Evolutionary conservation across 2,329 filamentous ascomycete species (phyloP).

Genomic region (Aureobasidium melanogenum): DNA sequence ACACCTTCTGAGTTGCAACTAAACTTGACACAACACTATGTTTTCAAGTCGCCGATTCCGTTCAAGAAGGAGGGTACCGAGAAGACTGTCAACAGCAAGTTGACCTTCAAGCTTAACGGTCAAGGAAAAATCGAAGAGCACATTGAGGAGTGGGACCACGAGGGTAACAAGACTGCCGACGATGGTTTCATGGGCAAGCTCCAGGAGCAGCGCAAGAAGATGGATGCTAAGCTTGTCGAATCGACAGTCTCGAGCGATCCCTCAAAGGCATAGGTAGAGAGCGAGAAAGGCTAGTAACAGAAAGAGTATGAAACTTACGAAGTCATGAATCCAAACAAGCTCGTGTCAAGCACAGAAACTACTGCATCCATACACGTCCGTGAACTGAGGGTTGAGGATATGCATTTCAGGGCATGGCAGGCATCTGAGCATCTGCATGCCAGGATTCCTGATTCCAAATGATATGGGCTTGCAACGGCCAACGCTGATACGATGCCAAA

Average conservation of each 20-base stretch:
- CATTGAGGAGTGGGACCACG: slow-evolving; percentile 23
- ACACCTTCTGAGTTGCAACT: slow-evolving; percentile 16
- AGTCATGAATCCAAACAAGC: too few relatives aligned
- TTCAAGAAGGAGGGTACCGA: slow-evolving; percentile 14
- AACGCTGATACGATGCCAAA: neutral
- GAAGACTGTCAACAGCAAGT: slow-evolving; percentile 21
- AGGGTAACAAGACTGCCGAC: slow-evolving; percentile 20
- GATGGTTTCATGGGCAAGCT: slow-evolving; percentile 23
- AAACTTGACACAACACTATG: slow-evolving; percentile 22
- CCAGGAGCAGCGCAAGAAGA: slow-evolving; percentile 22
- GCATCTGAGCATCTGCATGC: neutral
- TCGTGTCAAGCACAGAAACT: too few relatives aligned
- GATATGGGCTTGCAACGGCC: neutral
- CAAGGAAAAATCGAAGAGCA: slow-evolving; percentile 21
- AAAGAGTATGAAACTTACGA: too few relatives aligned
- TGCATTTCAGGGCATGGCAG: too few relatives aligned
- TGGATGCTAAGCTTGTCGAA: slow-evolving; percentile 19
- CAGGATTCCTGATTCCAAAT: neutral
- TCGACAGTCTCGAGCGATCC: neutral
- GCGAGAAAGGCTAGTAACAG: too few relatives aligned
- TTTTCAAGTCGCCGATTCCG: slow-evolving; percentile 20
- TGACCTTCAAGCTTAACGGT: slow-evolving; percentile 19
- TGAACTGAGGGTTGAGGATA: too few relatives aligned
- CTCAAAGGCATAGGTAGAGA: neutral
- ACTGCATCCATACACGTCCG: too few relatives aligned